Evolutionary conservation across 1,284 basidiomycete genomes (phyloP).

Genomic region (Pholiota adiposa): DNA sequence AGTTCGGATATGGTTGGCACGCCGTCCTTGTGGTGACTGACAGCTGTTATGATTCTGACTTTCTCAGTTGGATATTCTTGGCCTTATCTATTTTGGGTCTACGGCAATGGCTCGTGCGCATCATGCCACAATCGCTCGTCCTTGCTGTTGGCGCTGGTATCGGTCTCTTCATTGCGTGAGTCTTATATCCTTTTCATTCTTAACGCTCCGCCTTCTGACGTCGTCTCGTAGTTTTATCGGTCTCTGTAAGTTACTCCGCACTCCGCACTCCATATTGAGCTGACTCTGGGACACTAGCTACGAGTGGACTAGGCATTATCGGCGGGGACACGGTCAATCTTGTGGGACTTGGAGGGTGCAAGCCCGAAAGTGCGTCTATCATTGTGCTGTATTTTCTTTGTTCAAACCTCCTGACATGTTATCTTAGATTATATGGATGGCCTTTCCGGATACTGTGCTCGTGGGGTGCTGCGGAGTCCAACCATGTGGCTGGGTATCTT

Average conservation of each 20-base stretch:
- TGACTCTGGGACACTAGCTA: constrained; percentile 40
- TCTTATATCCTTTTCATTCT: constrained; percentile 10
- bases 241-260: constrained; percentile 47
- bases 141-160: constrained; percentile 88
- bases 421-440: constrained; percentile 34
- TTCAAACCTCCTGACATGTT: constrained; percentile 6
- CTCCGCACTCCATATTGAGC: background rate
- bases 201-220: background rate
- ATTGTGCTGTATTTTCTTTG: background rate
- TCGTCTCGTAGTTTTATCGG: constrained; percentile 61
- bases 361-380: constrained; percentile 46
- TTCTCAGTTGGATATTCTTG: constrained; percentile 78
- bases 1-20: constrained; percentile 27
- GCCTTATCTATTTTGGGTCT: constrained; percentile 82
- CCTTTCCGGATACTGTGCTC: constrained; percentile 65
- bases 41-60: constrained; percentile 1
- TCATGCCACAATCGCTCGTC: constrained; percentile 88
- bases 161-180: constrained; percentile 81
- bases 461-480: constrained; percentile 73
- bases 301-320: constrained; percentile 75
- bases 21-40: constrained; percentile 1
- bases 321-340: constrained; percentile 77
- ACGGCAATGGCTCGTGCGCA: constrained; percentile 88
- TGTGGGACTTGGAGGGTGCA: constrained; percentile 84
- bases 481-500: constrained; percentile 92